Base-by-base conservation (phyloP, 148 eudicot genomes). In the Nepenthes gracilis region DNA sequence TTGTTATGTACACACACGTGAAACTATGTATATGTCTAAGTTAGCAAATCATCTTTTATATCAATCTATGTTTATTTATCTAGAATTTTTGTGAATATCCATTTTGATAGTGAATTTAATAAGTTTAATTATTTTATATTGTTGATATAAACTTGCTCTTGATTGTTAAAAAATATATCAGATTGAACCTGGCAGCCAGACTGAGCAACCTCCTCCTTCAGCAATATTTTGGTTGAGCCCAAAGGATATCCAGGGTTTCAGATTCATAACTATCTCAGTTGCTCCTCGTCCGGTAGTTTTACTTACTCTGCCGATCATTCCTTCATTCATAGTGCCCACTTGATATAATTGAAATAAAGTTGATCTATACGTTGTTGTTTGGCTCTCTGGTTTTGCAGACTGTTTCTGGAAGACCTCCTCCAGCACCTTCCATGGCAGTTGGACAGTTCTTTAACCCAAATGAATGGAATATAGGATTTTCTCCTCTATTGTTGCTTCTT, bases 161-260 rank as follows among this genome's bases (percentile, higher is more conserved):
- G 35, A 36, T 36, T 35, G 53, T 10, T 49, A 49, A 23, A 35
- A 47, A 69, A 54, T 2, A 58, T 50, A 52, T 53, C 69, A 93
- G 99, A 74, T 86, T 71, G 99, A 93, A 76, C 99, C 99, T 59
- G 99, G 99, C 65, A 84, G 92, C 76, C 99, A 93, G 80, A 93
- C 99, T 34, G 96, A 93, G 72, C 99, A 93, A 69, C 83, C 99
- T 67, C 89, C 99, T 70, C 99, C 95, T 50, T 93, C 99, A 61
- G 82, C 89, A 66, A 81, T 93, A 60, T 78, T 93, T 78, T 84
- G 90, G 89, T 58, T 93, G 76, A 75, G 76, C 66, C 85, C 96
- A 55, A 68, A 75, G 59, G 84, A 75, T 64, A 78, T 86, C 82
- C 73, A 67, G 73, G 95, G 99, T 57, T 88, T 84, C 79, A 88